Percentiles rank a stretch among this genome's conserved stretches.
Conservation (phyloP, 441 rosid genomes). For the Jatropha podagrica region DNA sequence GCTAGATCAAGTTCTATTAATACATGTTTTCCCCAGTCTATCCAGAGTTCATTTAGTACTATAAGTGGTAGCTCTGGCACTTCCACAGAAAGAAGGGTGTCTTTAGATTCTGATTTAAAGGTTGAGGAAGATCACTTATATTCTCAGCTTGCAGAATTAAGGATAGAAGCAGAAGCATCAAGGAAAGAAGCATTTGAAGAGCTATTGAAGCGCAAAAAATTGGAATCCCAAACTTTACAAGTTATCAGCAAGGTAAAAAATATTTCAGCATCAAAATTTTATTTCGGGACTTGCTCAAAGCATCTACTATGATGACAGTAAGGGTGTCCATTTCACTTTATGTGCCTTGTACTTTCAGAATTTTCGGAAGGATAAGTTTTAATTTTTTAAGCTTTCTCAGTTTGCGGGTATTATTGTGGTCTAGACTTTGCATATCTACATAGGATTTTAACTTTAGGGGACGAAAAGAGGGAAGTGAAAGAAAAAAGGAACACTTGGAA, state of each 20-base stretch:
- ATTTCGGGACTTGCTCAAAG: constrained; percentile 3
- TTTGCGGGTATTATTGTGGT: not conserved
- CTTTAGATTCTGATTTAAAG: constrained; percentile 37
- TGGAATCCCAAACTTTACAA: constrained; percentile 49
- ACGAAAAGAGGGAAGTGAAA: not conserved
- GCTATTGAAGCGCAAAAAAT: constrained; percentile 30
- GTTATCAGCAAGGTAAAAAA: constrained; percentile 50
- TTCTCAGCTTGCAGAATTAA: constrained; percentile 33
- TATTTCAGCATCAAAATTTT: constrained; percentile 8
- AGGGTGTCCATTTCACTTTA: not conserved
- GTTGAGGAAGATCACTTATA: constrained; percentile 34
- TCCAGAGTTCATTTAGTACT: constrained; percentile 29
- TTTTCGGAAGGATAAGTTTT: not conserved
- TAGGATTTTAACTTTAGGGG: not conserved
- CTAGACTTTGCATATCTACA: not conserved
- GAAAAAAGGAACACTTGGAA: not conserved
- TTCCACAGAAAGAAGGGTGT: constrained; percentile 33
- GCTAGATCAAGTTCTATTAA: constrained; percentile 23
- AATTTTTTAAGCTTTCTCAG: not conserved
- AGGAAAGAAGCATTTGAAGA: constrained; percentile 36
- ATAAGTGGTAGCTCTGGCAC: constrained; percentile 24
- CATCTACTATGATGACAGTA: not conserved
- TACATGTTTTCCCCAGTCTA: constrained; percentile 18
- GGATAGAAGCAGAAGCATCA: constrained; percentile 34
- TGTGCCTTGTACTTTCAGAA: not conserved